Evolutionary conservation across 2,329 filamentous ascomycete species (phyloP).

Genomic region (Chaetomium globosum): DNA sequence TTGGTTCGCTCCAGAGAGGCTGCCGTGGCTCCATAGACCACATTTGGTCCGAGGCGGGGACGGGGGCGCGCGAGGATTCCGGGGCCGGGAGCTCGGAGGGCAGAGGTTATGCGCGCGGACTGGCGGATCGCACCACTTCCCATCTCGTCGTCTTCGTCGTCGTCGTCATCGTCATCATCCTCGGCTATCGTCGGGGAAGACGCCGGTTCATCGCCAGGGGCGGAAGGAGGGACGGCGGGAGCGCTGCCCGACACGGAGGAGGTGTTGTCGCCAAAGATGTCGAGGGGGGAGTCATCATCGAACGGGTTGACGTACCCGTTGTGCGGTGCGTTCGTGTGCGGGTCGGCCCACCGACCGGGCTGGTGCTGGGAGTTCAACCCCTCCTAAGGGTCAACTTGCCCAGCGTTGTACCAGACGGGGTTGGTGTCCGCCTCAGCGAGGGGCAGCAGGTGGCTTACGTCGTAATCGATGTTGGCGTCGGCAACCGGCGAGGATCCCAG

Average conservation of each 20-base stretch:
- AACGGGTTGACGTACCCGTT: neutral
- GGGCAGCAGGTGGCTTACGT: neutral
- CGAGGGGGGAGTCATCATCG: neutral
- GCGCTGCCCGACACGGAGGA: neutral
- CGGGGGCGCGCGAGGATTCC: neutral
- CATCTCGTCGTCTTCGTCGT: slow-evolving; percentile 7
- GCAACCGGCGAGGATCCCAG: neutral
- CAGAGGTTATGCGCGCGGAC: neutral
- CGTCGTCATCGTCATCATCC: neutral
- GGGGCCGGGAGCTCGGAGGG: too few species aligned
- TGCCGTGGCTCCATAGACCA: neutral
- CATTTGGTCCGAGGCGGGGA: neutral
- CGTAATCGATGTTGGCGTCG: neutral
- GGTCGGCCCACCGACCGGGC: neutral
- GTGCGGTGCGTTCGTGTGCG: neutral
- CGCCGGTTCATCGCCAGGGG: neutral
- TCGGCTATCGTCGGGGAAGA: neutral
- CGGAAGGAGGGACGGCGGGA: too few species aligned
- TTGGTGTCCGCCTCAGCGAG: too few species aligned
- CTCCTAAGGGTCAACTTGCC: neutral
- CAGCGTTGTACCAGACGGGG: neutral
- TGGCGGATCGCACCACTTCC: neutral
- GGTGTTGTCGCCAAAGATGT: neutral
- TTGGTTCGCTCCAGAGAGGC: neutral
- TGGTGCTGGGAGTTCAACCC: slow-evolving; percentile 2